phyloP scores from a whole-genome alignment of 306 rosid species.

The Lablab purpureus region DNA sequence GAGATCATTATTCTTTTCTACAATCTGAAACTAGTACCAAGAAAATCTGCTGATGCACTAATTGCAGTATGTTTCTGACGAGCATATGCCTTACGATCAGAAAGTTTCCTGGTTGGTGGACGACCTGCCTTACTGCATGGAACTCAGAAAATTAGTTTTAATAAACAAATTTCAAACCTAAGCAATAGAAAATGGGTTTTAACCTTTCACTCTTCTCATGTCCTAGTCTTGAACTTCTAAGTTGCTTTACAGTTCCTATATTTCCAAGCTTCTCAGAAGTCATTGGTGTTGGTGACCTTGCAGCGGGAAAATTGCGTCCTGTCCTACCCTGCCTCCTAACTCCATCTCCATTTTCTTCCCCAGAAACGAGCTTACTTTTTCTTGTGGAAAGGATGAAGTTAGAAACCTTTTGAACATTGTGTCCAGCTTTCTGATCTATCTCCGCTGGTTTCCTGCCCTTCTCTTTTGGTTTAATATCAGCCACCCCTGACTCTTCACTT shows the following conservation, averaged over 20 bases:
- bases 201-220: conserved; percentile 84
- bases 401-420: conserved; percentile 70
- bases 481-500: conserved; percentile 90
- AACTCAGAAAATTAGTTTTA: conserved; percentile 47
- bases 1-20: conserved; percentile 25
- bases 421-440: conserved; percentile 74
- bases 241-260: conserved; percentile 82
- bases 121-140: conserved; percentile 88
- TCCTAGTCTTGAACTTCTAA: conserved; percentile 80
- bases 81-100: conserved; percentile 83
- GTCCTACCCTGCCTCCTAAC: conserved; percentile 91
- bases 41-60: conserved; percentile 71
- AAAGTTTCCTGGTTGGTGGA: conserved; percentile 88
- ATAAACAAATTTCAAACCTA: conserved; percentile 40
- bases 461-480: conserved; percentile 72
- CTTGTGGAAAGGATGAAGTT: conserved; percentile 60
- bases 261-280: conserved; percentile 69
- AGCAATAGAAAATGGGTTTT: conserved; percentile 33
- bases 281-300: conserved; percentile 66
- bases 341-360: conserved; percentile 85
- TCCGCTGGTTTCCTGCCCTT: conserved; percentile 74
- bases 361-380: conserved; percentile 66
- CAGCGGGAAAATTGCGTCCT: conserved; percentile 66
- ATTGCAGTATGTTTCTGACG: conserved; percentile 80
- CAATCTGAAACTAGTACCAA: conserved; percentile 58